Evolutionary conservation across 2,329 filamentous ascomycete genomes (phyloP).

Genomic region (Paraphoma sp.): DNA sequence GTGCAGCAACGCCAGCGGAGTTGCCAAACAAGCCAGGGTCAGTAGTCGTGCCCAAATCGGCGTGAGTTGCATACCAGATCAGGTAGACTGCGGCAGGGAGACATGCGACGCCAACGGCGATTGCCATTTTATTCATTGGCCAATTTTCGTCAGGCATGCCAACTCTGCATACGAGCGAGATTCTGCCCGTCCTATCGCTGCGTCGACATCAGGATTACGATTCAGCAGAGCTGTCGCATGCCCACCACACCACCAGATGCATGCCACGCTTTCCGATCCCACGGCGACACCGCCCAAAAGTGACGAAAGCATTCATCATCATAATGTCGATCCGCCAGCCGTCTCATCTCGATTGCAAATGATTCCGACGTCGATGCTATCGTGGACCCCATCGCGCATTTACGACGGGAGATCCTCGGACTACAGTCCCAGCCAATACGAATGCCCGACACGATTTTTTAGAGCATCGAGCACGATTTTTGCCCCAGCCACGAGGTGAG

Average conservation of each 20-base stretch:
- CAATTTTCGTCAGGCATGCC: background rate
- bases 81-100: background rate
- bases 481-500: slow-evolving; percentile 10
- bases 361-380: background rate
- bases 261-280: background rate
- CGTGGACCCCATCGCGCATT: background rate
- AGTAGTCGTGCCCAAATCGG: background rate
- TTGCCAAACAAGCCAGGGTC: background rate
- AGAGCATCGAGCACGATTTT: background rate
- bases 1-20: background rate
- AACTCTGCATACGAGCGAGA: background rate
- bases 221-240: background rate
- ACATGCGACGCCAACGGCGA: background rate
- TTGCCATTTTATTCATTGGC: background rate
- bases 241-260: background rate
- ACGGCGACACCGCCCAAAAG: background rate
- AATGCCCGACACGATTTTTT: background rate
- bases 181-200: background rate
- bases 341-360: background rate
- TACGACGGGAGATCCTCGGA: background rate
- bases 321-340: background rate
- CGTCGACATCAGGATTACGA: background rate
- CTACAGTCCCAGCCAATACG: background rate
- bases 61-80: background rate
- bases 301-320: background rate